Base-by-base conservation (phyloP, 352 stramenopile species). In the Phytophthora vignae region DNA sequence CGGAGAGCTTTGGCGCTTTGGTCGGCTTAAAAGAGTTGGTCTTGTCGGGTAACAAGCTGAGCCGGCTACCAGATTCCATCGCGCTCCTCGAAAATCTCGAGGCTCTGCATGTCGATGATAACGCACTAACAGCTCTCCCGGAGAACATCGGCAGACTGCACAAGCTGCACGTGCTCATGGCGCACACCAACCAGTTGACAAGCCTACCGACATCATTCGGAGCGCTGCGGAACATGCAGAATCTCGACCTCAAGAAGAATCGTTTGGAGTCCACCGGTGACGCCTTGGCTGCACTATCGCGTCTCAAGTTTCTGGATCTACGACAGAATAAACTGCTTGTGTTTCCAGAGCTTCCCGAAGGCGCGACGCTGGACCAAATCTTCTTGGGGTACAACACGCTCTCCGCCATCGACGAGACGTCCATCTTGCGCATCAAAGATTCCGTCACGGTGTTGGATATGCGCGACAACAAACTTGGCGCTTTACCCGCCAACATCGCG, bases 361-460 rank as follows among this genome's bases (percentile, higher is more conserved):
- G 80, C n/a, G 77, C 83, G 11, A 63, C 36, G 22, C 69, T 96
- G 15, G 88, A 96, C 53, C 86, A 94, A 55, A 74, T 95, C 2
- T 93, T 94, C 53, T 65, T 96, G 7, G 88, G 90, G 14, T 96
- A 88, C 66, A 96, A 96, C 29, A 46, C 65, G 3, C 82, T 96
- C 5, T 62, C 74, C 4, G 76, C 57, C 36, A 83, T 95, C 40
- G 76, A 93, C 46, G 84, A 90, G 33, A 60, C 64, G 0, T 91
- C 84, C 4, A 77, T 95, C 5, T 62, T 91, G 21, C 78, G 84
- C 4, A 79, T 81, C 9, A 86, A 93, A 60, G 74, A 94, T 48
- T 83, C 82, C 14, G 74, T 94, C 55, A 95, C 87, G 0, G 77
- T 96, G 1, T 67, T 96, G 29, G 90, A 96, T 31, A 71, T 95